Evolutionary conservation across 2,329 filamentous ascomycete species (phyloP).

Genomic region (Elsinoe fawcettii): DNA sequence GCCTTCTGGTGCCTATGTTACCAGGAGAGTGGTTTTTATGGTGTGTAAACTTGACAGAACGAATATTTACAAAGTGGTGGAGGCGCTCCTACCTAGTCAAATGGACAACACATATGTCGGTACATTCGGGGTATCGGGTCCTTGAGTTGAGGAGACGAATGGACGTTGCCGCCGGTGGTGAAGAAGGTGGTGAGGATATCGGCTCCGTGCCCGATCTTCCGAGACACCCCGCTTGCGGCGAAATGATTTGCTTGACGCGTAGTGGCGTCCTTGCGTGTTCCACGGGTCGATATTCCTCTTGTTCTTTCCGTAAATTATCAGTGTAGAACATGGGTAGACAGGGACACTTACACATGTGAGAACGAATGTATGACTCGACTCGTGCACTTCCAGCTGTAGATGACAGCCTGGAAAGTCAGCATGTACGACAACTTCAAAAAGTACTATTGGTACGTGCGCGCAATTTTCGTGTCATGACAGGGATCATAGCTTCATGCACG

Average conservation of each 20-base stretch:
- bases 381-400: not conserved
- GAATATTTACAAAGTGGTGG: too few relatives aligned
- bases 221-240: not conserved
- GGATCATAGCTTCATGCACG: not conserved
- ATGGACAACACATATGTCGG: too few relatives aligned
- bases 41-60: too few relatives aligned
- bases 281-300: not conserved
- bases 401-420: constrained; percentile 18
- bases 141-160: too few relatives aligned
- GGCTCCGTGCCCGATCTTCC: not conserved
- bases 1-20: too few relatives aligned
- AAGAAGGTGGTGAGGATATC: not conserved
- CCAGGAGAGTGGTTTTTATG: too few relatives aligned
- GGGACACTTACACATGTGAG: not conserved
- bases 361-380: not conserved
- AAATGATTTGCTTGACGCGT: not conserved
- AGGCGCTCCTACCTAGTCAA: too few relatives aligned
- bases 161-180: too few relatives aligned
- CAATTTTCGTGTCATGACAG: constrained; percentile 4
- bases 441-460: constrained; percentile 4
- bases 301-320: too few relatives aligned
- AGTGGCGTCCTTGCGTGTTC: not conserved
- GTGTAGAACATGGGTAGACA: not conserved
- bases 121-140: too few relatives aligned
- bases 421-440: not conserved